A percentile compares a stretch with the other conserved stretches of the same genome.
Evolutionary conservation across 805 yeast species (phyloP).

Genomic region (Gaillardinia entomophila): DNA sequence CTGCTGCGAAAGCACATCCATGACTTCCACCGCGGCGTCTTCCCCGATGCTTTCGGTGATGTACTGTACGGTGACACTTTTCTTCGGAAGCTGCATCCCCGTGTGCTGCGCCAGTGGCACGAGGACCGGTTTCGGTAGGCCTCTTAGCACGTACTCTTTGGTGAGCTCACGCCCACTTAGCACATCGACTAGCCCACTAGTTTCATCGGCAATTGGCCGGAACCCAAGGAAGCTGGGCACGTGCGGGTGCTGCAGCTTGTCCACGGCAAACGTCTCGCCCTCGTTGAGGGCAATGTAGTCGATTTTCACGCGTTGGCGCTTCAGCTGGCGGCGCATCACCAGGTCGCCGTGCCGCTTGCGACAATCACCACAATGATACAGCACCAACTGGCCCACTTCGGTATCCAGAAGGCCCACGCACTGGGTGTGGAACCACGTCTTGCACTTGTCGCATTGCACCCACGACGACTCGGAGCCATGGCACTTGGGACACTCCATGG

Average conservation of each 20-base stretch:
- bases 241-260: constrained; percentile 49
- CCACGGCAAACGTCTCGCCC: constrained; percentile 52
- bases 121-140: constrained; percentile 40
- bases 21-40: constrained; percentile 65
- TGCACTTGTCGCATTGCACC: constrained; percentile 55
- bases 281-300: constrained; percentile 78
- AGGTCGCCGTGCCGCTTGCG: constrained; percentile 42
- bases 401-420: constrained; percentile 27
- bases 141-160: constrained; percentile 25
- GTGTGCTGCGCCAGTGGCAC: constrained; percentile 27
- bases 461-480: constrained; percentile 32
- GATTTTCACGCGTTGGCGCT: constrained; percentile 47
- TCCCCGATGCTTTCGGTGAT: constrained; percentile 58
- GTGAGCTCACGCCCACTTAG: constrained; percentile 30
- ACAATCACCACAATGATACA: constrained; percentile 56
- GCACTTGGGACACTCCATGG: no score
- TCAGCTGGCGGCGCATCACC: constrained; percentile 44
- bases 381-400: constrained; percentile 33
- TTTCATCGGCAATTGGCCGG: constrained; percentile 3
- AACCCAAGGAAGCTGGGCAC: constrained; percentile 27
- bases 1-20: constrained; percentile 85
- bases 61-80: constrained; percentile 46
- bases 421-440: constrained; percentile 47
- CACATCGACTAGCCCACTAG: constrained; percentile 16
- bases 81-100: constrained; percentile 52